A percentile compares a stretch with the other conserved stretches of the same genome.
phyloP scores from a whole-genome alignment of 108 stramenopile genomes.

The Pseudonitzschia delicatissima region DNA sequence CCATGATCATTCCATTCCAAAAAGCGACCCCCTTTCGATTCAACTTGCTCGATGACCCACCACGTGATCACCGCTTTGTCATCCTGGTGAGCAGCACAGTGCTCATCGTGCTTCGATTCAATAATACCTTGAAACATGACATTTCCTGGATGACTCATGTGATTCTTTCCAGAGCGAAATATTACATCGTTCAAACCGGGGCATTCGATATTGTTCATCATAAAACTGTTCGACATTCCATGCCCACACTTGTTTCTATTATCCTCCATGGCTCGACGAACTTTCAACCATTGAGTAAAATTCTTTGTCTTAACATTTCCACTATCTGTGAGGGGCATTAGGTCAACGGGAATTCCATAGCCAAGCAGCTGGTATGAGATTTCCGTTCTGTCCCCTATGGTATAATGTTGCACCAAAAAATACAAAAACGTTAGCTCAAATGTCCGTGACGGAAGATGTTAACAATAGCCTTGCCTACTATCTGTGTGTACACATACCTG shows the following conservation, averaged over 20 bases:
- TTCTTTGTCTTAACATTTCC: conserved; percentile 15
- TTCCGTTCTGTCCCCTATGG: conserved; percentile 5
- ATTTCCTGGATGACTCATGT: conserved; percentile 12
- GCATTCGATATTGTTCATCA: conserved; percentile 8
- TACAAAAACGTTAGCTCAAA: not conserved
- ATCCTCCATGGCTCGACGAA: conserved; percentile 8
- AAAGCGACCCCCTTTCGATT: conserved; percentile 8
- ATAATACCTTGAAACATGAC: conserved; percentile 7
- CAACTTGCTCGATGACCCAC: conserved; percentile 10
- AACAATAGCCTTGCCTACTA: not conserved
- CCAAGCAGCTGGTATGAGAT: conserved; percentile 9
- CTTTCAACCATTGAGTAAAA: conserved; percentile 1
- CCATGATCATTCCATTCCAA: conserved; percentile 11
- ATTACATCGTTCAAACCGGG: conserved; percentile 10
- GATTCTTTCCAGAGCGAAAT: conserved; percentile 10
- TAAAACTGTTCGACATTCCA: not conserved
- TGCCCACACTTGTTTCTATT: not conserved
- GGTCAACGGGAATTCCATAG: conserved; percentile 13
- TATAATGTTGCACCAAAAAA: not conserved
- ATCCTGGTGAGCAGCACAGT: conserved; percentile 1
- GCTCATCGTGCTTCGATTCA: conserved; percentile 8
- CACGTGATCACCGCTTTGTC: conserved; percentile 7
- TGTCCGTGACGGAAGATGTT: not conserved
- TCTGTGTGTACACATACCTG: not conserved
- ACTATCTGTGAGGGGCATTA: conserved; percentile 9